Percentiles rank a stretch among this genome's conserved stretches.
These are phyloP conservation scores for Aspergillus funiculosus DNA, from an alignment of 495 filamentous ascomycete genomes.

Conservation along the genomic window DNA sequence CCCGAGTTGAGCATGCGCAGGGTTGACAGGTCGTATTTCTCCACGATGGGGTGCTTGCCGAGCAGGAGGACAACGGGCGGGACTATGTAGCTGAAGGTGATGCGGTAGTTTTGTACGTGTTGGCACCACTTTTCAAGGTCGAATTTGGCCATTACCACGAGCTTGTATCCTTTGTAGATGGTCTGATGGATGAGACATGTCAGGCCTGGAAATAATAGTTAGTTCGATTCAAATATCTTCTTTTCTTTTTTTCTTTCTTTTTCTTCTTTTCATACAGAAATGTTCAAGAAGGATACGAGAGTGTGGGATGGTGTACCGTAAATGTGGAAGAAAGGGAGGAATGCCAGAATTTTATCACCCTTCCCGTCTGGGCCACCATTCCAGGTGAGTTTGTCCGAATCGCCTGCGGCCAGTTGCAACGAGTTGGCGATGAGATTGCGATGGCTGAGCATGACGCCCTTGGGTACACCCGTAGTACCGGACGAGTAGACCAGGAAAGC, in stretches of 20 bases:
- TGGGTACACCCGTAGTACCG: constrained; percentile 88
- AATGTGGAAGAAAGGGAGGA: constrained; percentile 93
- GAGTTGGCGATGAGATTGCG: constrained; percentile 73
- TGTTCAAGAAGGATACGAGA: neutral
- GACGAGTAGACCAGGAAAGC: constrained; percentile 75
- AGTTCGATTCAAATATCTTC: no score
- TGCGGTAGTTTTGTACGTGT: constrained; percentile 64
- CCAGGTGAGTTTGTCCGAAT: constrained; percentile 54
- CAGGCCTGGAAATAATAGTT: constrained; percentile 66
- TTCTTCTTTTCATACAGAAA: no score
- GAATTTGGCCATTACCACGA: constrained; percentile 78
- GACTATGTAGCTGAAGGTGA: constrained; percentile 77
- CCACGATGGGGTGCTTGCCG: constrained; percentile 68
- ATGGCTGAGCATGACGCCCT: constrained; percentile 89
- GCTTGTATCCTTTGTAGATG: constrained; percentile 60
- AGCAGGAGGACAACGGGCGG: constrained; percentile 81
- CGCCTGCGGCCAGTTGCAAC: constrained; percentile 50
- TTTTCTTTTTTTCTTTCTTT: no score
- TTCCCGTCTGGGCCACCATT: constrained; percentile 55
- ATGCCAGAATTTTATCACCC: constrained; percentile 68
- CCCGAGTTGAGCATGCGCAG: constrained; percentile 84
- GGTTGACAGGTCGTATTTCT: constrained; percentile 72
- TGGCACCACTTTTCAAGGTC: constrained; percentile 73
- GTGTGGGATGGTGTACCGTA: constrained; percentile 52
- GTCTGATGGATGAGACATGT: constrained; percentile 58